A percentile compares a stretch with the other conserved stretches of the same genome.
Conservation (phyloP, 768 basidiomycete genomes). For the Mycena latifolia region DNA sequence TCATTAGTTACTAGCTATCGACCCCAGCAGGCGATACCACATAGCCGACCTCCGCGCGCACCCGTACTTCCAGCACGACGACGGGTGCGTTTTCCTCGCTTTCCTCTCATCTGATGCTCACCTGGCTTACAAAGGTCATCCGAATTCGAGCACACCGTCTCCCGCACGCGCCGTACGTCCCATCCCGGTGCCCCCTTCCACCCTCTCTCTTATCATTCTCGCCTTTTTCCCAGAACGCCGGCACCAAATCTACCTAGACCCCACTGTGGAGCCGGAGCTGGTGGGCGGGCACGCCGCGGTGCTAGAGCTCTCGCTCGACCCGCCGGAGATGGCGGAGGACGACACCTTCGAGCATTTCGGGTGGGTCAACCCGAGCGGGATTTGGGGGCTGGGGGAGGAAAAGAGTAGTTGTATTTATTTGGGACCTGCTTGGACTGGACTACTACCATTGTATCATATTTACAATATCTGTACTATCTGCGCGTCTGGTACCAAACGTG, state of each 20-base stretch:
- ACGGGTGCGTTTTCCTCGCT: slow-evolving; percentile 35
- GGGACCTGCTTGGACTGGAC: background rate
- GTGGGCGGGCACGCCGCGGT: slow-evolving; percentile 27
- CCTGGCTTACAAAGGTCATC: slow-evolving; percentile 22
- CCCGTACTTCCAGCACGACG: slow-evolving; percentile 38
- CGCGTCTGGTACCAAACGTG: no score
- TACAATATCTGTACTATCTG: no score
- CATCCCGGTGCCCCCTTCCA: background rate
- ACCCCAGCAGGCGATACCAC: slow-evolving; percentile 37
- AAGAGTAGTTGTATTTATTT: background rate
- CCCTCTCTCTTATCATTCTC: background rate
- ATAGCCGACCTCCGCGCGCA: slow-evolving; percentile 37
- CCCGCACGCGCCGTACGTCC: slow-evolving; percentile 27
- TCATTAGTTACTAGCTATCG: slow-evolving; percentile 38
- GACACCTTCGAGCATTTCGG: slow-evolving; percentile 38
- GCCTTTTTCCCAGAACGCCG: slow-evolving; percentile 7
- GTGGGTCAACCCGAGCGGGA: slow-evolving; percentile 45
- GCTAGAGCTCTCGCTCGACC: slow-evolving; percentile 32
- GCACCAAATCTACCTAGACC: background rate
- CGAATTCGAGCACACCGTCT: slow-evolving; percentile 36
- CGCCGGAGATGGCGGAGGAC: slow-evolving; percentile 30
- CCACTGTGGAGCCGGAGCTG: slow-evolving; percentile 13
- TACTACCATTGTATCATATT: background rate
- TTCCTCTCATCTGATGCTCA: no score
- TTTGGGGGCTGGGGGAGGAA: slow-evolving; percentile 37